Conservation (phyloP, 2,329 filamentous ascomycete genomes). For the Tolypocladium pustulatum region DNA sequence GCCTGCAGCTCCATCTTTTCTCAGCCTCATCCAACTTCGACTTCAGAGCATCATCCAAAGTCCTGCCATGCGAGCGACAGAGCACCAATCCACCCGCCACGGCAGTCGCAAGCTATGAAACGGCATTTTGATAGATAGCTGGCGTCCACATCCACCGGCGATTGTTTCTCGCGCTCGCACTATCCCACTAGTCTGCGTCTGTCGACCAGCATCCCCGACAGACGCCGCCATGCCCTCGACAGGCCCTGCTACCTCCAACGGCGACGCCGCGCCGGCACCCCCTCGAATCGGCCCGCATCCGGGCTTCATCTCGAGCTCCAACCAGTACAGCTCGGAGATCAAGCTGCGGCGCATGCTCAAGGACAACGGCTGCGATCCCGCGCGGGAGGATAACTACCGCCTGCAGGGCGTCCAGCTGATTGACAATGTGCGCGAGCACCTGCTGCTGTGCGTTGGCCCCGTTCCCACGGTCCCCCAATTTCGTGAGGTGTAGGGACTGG, state of each 20-base stretch:
- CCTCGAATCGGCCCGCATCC: conserved; percentile 28
- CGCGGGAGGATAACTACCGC: conserved; percentile 69
- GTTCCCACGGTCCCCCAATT: background rate
- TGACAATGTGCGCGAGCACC: conserved; percentile 66
- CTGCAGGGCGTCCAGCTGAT: conserved; percentile 85
- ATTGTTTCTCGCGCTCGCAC: background rate
- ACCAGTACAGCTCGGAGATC: conserved; percentile 74
- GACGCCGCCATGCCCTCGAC: background rate
- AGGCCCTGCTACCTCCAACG: conserved; percentile 1
- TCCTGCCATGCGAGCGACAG: background rate
- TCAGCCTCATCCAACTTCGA: background rate
- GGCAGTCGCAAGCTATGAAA: background rate
- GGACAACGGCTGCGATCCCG: conserved; percentile 59
- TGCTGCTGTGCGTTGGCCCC: conserved; percentile 59
- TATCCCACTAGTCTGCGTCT: background rate
- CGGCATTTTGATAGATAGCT: background rate
- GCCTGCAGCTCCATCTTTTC: background rate
- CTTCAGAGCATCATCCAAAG: background rate
- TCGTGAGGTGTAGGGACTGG: no score
- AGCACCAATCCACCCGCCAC: background rate
- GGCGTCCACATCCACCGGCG: background rate
- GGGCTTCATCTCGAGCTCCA: conserved; percentile 37
- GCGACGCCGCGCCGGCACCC: conserved; percentile 2
- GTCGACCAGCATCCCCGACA: background rate
- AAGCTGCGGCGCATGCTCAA: conserved; percentile 64